Evolutionary conservation across 2,329 filamentous ascomycete genomes (phyloP), one percentile per base, ranked within the genome.

Genomic region (Ophiostoma sp.): DNA sequence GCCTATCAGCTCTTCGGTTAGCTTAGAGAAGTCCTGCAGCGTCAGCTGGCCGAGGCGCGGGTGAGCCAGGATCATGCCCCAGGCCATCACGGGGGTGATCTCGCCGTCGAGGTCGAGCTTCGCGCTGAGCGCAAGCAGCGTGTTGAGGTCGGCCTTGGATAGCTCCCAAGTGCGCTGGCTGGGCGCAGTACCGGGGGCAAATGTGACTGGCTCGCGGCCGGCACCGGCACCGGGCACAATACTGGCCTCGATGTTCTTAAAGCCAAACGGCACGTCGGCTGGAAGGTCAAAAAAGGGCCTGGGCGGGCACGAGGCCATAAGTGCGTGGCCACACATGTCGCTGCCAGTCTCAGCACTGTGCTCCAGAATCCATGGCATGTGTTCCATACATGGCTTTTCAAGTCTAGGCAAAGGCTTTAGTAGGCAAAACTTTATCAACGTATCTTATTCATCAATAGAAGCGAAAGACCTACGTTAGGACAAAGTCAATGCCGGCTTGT

Each of bases 31-130:
- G 75, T 97, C 92, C 52, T 86, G 83, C 66, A 80, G 78, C 16
- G 81, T 86, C 72, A 97, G 79, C 72, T 89, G 86, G 5, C 76
- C 76, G 71, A 93, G 87, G 71, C 89, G 83, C 49, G 89, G 86
- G 77, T 95, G 89, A 63, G 83, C 84, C 71, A 92, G 81, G 65
- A 98, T 84, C 79, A 91, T 90, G 65, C 92, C 90, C 87, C 95
- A 94, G 0, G 93, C 93, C 92, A 96, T 96, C 72, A 97, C 91
- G 0, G 95, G 95, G 18, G 94, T 98, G 74, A 98, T 91, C 79
- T 96, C 92, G 66, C 92, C 92, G 70, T 95, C 91, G 2, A 95
- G 86, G 73, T 95, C 89, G 40, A 97, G 83, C 73, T 89, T 87
- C 73, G 88, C 86, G 79, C 92, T 97, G 68, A 97, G 83, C 75